phyloP scores from a whole-genome alignment of 129 eudicot genomes.

The Centella asiatica region DNA sequence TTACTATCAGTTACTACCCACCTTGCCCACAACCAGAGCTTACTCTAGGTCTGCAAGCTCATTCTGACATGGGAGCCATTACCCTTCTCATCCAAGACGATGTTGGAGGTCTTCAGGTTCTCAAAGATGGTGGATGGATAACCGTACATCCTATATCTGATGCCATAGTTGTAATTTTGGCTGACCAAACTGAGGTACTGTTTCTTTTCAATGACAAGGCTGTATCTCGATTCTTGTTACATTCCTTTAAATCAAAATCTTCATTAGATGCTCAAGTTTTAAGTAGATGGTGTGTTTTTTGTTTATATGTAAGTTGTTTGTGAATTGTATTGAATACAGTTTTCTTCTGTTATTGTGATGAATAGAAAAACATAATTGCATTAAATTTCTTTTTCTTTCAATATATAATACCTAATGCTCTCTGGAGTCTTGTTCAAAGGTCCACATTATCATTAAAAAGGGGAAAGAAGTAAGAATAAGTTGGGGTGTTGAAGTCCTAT shows the following conservation, averaged over 20 bases:
- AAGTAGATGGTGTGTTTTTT: not conserved
- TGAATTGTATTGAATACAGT: too few relatives aligned
- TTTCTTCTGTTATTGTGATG: too few relatives aligned
- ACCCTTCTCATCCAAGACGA: constrained; percentile 89
- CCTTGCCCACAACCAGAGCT: constrained; percentile 96
- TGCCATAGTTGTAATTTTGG: constrained; percentile 78
- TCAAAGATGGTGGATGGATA: constrained; percentile 70
- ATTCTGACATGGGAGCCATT: constrained; percentile 84
- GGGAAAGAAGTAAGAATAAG: too few relatives aligned
- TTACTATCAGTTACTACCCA: constrained; percentile 85
- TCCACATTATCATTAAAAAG: too few relatives aligned
- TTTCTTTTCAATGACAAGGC: not conserved
- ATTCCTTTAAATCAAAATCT: not conserved
- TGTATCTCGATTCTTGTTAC: not conserved
- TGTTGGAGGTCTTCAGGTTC: constrained; percentile 81
- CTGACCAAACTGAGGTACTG: constrained; percentile 93
- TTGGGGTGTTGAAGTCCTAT: too few relatives aligned
- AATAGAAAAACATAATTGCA: too few relatives aligned
- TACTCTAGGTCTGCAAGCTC: constrained; percentile 83
- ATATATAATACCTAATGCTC: too few relatives aligned
- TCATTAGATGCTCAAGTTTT: not conserved
- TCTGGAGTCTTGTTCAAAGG: too few relatives aligned
- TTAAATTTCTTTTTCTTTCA: too few relatives aligned
- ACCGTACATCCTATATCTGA: constrained; percentile 57
- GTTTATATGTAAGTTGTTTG: not conserved